Base-by-base conservation (phyloP, 129 eudicot genomes). In the Centella asiatica region DNA sequence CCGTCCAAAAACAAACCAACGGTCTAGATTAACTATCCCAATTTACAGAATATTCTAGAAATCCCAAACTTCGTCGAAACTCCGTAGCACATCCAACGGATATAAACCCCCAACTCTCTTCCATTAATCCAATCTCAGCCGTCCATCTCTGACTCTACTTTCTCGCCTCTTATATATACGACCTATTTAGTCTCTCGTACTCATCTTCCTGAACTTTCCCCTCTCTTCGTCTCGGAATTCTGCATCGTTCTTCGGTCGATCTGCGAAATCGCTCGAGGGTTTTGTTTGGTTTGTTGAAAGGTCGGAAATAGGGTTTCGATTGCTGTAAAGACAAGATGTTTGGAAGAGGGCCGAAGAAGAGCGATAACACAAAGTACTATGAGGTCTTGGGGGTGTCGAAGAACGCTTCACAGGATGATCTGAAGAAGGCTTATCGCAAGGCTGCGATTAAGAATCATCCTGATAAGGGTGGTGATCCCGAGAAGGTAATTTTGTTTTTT, bases 401-500 rank as follows among this genome's bases (percentile, higher is more conserved):
- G 50, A 78, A 33, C 48, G 95, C 95, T 4, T 65, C 81, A 18
- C 87, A 72, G 25, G 95, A 87, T 44, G 95, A 87, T 57, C 63
- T 87, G 44, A 87, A 87, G 72, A 87, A 83, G 83, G 95, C 95
- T 28, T 87, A 87, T 73, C 72, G 80, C 36, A 87, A 87, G 60
- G 86, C 95, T 0, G 95, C 95, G 22, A 87, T 87, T 36, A 83
- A 81, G 65, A 83, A 87, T 52, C 95, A 84, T 58, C 96, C 85
- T 18, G 95, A 83, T 51, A 80, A 80, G 68, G 86, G 95, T 19
- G 93, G 93, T 58, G 95, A 86, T 46, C 90, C 95, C 25, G 95
- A 86, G 74, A 86, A 86, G 90, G 95, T 86, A 54, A n/a, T 3
- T 20, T 37, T 29, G 5, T n/a, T 19, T 2, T 20, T 57, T 58